Evolutionary conservation across 129 eudicot genomes (phyloP).

Genomic region (Lactuca sativa): DNA sequence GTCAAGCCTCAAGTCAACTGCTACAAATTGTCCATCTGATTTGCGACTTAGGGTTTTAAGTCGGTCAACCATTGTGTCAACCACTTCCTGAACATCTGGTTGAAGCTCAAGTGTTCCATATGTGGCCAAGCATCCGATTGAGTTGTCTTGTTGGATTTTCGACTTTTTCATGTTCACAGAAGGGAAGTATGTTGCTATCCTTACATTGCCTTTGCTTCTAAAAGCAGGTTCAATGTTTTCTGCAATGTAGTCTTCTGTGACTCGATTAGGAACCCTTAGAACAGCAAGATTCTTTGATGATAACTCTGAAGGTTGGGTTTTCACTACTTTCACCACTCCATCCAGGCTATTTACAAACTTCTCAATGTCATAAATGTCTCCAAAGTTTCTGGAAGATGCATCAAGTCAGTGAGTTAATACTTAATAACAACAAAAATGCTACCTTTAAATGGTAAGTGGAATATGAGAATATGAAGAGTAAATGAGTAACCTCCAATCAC

Average conservation of each 20-base stretch:
- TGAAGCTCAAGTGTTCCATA: conserved; percentile 79
- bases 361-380: conserved; percentile 79
- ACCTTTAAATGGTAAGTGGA: neutral
- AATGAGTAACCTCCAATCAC: conserved; percentile 69
- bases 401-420: neutral
- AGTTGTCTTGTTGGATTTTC: conserved; percentile 39
- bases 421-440: neutral
- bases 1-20: conserved; percentile 85
- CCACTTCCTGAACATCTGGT: conserved; percentile 78
- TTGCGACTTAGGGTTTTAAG: conserved; percentile 70
- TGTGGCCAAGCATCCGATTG: conserved; percentile 85
- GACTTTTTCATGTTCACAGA: conserved; percentile 86
- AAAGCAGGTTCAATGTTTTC: conserved; percentile 62
- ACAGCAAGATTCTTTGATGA: conserved; percentile 71
- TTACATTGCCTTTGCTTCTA: conserved; percentile 68
- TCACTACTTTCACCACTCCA: conserved; percentile 81
- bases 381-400: conserved; percentile 66
- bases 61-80: conserved; percentile 84
- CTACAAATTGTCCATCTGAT: conserved; percentile 80
- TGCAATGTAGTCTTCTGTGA: conserved; percentile 61
- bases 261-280: conserved; percentile 82
- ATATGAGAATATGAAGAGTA: neutral
- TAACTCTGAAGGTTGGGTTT: conserved; percentile 50
- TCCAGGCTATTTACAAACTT: conserved; percentile 71
- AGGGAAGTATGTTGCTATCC: conserved; percentile 93